Percentiles rank a stretch among this genome's conserved stretches.
Conservation (phyloP, 2,329 filamentous ascomycete species). For the Trichoderma gracile region DNA sequence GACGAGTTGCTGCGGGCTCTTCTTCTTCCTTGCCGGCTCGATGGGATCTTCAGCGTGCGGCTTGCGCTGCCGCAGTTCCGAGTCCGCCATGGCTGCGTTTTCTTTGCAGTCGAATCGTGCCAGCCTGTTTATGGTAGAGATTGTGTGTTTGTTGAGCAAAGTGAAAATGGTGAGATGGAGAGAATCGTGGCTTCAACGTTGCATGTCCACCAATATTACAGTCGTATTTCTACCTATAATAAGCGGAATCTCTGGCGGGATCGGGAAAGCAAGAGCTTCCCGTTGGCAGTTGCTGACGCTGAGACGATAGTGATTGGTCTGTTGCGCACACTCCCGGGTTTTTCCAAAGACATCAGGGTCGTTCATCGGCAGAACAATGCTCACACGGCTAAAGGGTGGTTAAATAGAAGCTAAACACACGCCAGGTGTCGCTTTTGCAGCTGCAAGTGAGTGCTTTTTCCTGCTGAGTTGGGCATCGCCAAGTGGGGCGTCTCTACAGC, state of each 20-base stretch:
- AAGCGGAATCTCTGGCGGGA: background rate
- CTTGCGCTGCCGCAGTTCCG: constrained; percentile 49
- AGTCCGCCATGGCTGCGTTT: constrained; percentile 39
- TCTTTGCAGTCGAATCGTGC: background rate
- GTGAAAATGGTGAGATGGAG: background rate
- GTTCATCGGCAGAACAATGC: background rate
- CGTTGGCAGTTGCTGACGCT: background rate
- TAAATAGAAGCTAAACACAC: background rate
- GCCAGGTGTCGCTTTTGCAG: background rate
- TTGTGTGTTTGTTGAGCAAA: background rate
- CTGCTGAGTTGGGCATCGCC: constrained; percentile 29
- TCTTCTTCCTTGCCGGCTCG: constrained; percentile 31
- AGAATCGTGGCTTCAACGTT: constrained; percentile 11
- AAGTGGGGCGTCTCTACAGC: constrained; percentile 31
- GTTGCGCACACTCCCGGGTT: constrained; percentile 27
- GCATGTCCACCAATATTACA: too few species aligned
- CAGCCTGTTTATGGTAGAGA: background rate
- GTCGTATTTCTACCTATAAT: too few species aligned
- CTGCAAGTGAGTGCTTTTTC: background rate
- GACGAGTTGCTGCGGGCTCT: constrained; percentile 28
- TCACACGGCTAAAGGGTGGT: background rate
- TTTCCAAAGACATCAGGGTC: background rate
- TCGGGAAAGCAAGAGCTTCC: constrained; percentile 10
- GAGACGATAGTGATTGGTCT: constrained; percentile 16
- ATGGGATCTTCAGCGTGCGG: constrained; percentile 34